Evolutionary conservation across 352 stramenopile genomes (phyloP), one percentile per base, ranked within the genome.

Genomic region (Globisporangium middletonii): DNA sequence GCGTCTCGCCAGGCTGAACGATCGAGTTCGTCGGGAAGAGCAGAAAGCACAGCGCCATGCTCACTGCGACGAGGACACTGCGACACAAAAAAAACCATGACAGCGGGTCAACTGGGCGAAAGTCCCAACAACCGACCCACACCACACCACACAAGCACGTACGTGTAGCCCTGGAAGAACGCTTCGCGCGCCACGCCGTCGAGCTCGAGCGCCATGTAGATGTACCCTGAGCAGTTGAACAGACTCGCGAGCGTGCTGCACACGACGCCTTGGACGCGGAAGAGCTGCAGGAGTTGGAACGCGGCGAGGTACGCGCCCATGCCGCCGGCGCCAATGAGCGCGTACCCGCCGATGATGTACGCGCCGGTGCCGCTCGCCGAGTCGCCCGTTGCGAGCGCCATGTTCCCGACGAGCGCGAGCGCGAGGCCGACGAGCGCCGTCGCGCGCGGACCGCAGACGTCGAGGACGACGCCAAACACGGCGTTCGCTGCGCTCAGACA

Each of bases 151-250:
- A 33, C 13, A 15, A 16, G 1, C 33, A 45, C 63, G 46, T 78
- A 93, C 83, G 77, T 72, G 54, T 90, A 91, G 3, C 57, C 45
- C 4, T 58, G 61, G 42, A 93, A 93, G 62, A 93, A 91, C 0
- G 46, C 49, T 15, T 46, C 33, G 1, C 79, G 75, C 8, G 70
- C 73, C 43, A 89, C 61, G 8, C 67, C 68, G 23, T 75, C 63
- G n/a, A 84, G 41, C 59, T 87, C 70, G 35, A 93, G 71, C 18
- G 88, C 57, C 83, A 93, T 91, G 60, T 90, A 93, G n/a, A 93
- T 60, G 53, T 92, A 93, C 2, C 83, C 81, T 4, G 81, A 93
- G 27, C 81, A 89, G 50, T 93, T 93, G 58, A 93, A 93, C 44
- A 93, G 62, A 44, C 83, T 93, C 18, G 83, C 91, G 18, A 91